Conservation (phyloP, 1,139 yeast species). For the Yamadazyma aaseri region DNA sequence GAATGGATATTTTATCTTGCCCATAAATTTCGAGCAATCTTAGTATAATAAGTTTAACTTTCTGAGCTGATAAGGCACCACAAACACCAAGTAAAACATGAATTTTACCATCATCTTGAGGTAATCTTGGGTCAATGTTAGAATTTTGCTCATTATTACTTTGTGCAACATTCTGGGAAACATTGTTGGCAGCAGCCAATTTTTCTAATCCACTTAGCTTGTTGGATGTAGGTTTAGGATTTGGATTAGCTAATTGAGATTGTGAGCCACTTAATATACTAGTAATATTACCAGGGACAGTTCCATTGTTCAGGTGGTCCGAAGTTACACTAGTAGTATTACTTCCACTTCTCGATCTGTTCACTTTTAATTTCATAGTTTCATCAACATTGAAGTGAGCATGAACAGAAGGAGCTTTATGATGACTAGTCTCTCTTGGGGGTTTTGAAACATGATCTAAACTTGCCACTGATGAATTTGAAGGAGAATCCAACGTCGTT, state of each 20-base stretch:
- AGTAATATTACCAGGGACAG: constrained; percentile 11
- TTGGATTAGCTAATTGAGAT: background rate
- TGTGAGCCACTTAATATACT: background rate
- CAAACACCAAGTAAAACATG: constrained; percentile 89
- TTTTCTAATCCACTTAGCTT: constrained; percentile 15
- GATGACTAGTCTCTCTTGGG: constrained; percentile 40
- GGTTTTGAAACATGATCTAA: constrained; percentile 31
- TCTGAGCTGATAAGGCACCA: constrained; percentile 79
- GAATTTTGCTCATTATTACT: constrained; percentile 43
- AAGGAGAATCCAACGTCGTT: constrained; percentile 11
- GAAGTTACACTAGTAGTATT: constrained; percentile 17
- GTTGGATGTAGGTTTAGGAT: background rate
- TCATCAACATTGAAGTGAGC: constrained; percentile 82
- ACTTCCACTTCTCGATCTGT: constrained; percentile 44
- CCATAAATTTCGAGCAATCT: constrained; percentile 82
- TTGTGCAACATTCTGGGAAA: constrained; percentile 10
- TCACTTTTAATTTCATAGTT: constrained; percentile 50
- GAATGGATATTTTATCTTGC: constrained; percentile 70
- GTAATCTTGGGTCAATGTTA: constrained; percentile 75
- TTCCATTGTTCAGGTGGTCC: constrained; percentile 15
- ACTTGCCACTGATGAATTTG: constrained; percentile 22
- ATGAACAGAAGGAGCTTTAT: constrained; percentile 63
- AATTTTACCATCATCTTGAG: constrained; percentile 86
- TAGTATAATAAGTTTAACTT: constrained; percentile 69
- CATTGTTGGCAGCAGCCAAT: constrained; percentile 12